Percentiles rank a stretch among this genome's conserved stretches.
phyloP scores from a whole-genome alignment of 208 protist species.

The Leishmania gerbilli region DNA sequence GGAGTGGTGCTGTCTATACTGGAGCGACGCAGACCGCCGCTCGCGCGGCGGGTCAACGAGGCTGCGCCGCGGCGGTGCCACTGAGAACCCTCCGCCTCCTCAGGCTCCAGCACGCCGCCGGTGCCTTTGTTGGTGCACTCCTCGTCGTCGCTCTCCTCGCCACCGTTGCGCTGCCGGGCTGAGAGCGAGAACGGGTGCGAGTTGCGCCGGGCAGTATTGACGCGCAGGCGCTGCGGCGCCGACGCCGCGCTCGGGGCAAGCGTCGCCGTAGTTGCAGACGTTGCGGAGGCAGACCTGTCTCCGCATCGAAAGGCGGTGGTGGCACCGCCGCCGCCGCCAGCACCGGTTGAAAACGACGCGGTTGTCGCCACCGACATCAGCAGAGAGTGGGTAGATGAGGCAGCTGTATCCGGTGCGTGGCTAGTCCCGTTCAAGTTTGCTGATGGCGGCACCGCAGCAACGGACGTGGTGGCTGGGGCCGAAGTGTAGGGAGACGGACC shows the following conservation, averaged over 20 bases:
- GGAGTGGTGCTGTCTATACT: conserved; percentile 11
- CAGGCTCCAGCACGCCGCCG: background rate
- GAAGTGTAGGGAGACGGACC: background rate
- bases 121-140: background rate
- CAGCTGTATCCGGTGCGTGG: background rate
- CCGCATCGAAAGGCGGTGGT: background rate
- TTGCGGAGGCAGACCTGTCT: background rate
- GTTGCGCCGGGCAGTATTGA: conserved; percentile 3
- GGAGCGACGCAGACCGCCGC: conserved; percentile 1
- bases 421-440: background rate
- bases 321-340: background rate
- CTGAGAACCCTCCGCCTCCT: background rate
- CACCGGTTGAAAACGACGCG: background rate
- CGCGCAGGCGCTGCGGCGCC: background rate
- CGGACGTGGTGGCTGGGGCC: background rate
- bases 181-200: conserved; percentile 18
- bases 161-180: background rate
- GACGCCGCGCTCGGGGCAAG: too few species aligned
- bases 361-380: background rate
- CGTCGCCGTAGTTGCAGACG: background rate
- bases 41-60: conserved; percentile 6
- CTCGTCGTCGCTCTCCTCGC: background rate
- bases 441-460: background rate
- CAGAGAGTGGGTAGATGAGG: background rate
- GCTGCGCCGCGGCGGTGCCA: background rate